Evolutionary conservation across 2,329 filamentous ascomycete species (phyloP).

Genomic region (Penicillium sp.): DNA sequence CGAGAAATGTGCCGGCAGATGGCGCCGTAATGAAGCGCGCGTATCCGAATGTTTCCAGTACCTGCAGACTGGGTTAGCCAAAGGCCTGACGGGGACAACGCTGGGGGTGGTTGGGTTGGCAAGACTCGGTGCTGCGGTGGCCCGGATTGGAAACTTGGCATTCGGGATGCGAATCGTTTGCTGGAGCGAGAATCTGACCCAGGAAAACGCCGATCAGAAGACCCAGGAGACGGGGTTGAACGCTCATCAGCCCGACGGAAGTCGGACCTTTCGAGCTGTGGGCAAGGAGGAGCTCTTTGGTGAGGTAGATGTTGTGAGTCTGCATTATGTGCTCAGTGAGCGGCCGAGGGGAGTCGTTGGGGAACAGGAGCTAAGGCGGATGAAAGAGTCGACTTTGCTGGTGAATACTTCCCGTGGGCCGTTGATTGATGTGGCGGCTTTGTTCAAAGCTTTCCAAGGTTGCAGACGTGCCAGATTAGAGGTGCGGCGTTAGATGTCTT

Average conservation of each 20-base stretch:
- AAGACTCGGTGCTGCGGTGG: neutral
- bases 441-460: neutral
- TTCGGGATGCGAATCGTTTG: neutral
- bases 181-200: slow-evolving; percentile 1
- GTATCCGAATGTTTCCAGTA: neutral
- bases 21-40: neutral
- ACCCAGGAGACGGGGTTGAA: neutral
- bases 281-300: neutral
- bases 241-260: neutral
- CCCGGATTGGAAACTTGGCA: neutral
- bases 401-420: slow-evolving; percentile 1
- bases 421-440: neutral
- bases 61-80: slow-evolving; percentile 1
- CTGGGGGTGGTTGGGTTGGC: neutral
- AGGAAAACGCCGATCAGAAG: neutral
- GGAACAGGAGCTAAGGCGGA: neutral
- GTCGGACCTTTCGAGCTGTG: neutral
- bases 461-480: slow-evolving; percentile 1
- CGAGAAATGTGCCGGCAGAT: neutral
- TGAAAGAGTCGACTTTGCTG: neutral
- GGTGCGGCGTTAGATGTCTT: slow-evolving; percentile 3
- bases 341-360: neutral
- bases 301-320: neutral
- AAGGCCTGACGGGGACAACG: neutral
- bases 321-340: neutral